Percentiles rank a stretch among this genome's conserved stretches.
These are phyloP conservation scores for Podospora bellae-mahoneyi DNA, from an alignment of 495 filamentous ascomycete genomes.

Conservation along the genomic window DNA sequence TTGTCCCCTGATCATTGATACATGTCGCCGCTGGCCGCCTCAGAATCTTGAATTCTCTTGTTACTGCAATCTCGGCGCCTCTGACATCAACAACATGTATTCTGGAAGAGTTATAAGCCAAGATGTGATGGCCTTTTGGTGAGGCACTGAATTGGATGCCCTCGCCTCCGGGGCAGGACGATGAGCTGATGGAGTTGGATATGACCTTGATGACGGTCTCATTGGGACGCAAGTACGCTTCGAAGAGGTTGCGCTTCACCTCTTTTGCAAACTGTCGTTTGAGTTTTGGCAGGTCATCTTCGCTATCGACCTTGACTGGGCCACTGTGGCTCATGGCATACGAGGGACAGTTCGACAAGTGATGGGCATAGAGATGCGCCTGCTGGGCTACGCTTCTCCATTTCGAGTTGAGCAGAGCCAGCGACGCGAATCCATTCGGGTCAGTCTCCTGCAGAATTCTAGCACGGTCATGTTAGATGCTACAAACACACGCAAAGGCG, in stretches of 20 bases:
- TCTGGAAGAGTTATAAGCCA: conserved; percentile 82
- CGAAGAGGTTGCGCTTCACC: conserved; percentile 75
- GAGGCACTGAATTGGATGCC: conserved; percentile 82
- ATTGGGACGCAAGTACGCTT: conserved; percentile 68
- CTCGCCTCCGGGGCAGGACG: conserved; percentile 77
- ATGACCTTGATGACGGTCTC: conserved; percentile 70
- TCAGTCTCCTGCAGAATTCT: conserved; percentile 76
- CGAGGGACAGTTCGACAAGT: conserved; percentile 68
- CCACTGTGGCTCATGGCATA: conserved; percentile 54
- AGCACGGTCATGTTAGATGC: conserved; percentile 17
- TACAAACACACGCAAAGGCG: conserved; percentile 1
- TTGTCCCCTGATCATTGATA: conserved; percentile 71
- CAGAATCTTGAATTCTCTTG: conserved; percentile 74
- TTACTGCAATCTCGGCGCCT: conserved; percentile 55
- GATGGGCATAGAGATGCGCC: conserved; percentile 68
- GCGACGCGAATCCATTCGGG: conserved; percentile 75
- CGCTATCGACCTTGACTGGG: conserved; percentile 40
- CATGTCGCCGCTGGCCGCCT: conserved; percentile 73
- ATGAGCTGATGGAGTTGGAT: conserved; percentile 79
- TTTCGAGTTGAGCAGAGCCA: conserved; percentile 73
- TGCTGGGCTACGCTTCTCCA: conserved; percentile 74
- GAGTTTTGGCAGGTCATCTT: conserved; percentile 56
- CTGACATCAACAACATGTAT: conserved; percentile 74
- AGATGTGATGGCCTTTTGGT: conserved; percentile 64
- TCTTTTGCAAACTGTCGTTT: conserved; percentile 66